Evolutionary conservation across 148 eudicot species (phyloP).

Genomic region (Amaranthus hypochondriacus): DNA sequence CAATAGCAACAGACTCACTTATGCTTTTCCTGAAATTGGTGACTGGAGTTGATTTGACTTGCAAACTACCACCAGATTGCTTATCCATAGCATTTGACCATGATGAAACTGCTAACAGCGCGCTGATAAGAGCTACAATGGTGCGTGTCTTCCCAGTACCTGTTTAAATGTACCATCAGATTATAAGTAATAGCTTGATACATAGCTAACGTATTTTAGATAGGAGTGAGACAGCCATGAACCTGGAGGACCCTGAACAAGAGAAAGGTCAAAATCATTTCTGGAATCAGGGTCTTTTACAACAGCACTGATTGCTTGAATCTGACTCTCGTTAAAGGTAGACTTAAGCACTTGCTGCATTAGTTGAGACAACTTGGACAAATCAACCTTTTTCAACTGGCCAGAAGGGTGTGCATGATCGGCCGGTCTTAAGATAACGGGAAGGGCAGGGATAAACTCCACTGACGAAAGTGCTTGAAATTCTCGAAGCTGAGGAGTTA

Average conservation of each 20-base stretch:
- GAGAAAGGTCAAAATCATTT: slow-evolving; percentile 58
- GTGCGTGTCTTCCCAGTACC: slow-evolving; percentile 98
- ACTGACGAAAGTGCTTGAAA: slow-evolving; percentile 92
- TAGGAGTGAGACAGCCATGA: slow-evolving; percentile 8
- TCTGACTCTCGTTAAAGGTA: slow-evolving; percentile 80
- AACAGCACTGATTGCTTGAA: slow-evolving; percentile 78
- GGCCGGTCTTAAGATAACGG: slow-evolving; percentile 64
- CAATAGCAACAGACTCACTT: slow-evolving; percentile 78
- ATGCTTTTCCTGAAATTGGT: slow-evolving; percentile 36
- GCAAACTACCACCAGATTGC: slow-evolving; percentile 26
- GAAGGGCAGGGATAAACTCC: slow-evolving; percentile 70
- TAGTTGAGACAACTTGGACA: slow-evolving; percentile 55
- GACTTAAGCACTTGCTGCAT: slow-evolving; percentile 63
- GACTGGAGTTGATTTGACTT: slow-evolving; percentile 30
- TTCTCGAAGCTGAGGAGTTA: slow-evolving; percentile 93
- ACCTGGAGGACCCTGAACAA: slow-evolving; percentile 99
- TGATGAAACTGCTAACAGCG: slow-evolving; percentile 48
- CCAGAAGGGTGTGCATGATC: slow-evolving; percentile 31
- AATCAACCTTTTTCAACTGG: slow-evolving; percentile 38
- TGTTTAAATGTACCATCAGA: slow-evolving; percentile 24
- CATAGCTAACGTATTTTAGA: slow-evolving; percentile 8
- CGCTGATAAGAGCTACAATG: slow-evolving; percentile 87
- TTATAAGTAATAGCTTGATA: neutral
- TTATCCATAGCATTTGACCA: slow-evolving; percentile 38
- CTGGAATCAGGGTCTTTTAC: slow-evolving; percentile 42